A percentile compares a stretch with the other conserved stretches of the same genome.
Conservation (phyloP, 495 filamentous ascomycete genomes). For the Penicillium dipodomyicola region DNA sequence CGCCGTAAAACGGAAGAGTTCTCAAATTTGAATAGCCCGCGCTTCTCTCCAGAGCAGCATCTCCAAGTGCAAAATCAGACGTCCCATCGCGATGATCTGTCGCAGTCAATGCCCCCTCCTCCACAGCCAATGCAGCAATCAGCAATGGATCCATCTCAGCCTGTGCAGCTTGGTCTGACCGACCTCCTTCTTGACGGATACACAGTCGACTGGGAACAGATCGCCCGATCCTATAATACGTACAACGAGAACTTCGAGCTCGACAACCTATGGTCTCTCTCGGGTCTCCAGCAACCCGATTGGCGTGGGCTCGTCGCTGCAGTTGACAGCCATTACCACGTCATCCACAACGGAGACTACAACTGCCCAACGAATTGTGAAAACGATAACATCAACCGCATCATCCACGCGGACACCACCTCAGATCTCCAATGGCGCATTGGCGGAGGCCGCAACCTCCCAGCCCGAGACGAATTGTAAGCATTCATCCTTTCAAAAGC, state of each 20-base stretch:
- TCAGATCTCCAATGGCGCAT: conserved; percentile 39
- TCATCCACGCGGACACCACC: conserved; percentile 33
- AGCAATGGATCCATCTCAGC: conserved; percentile 19
- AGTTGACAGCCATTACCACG: conserved; percentile 47
- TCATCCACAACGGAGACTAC: conserved; percentile 36
- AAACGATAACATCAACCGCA: conserved; percentile 35
- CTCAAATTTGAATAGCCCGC: conserved; percentile 29
- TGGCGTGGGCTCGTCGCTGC: conserved; percentile 48
- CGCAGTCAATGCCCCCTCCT: conserved; percentile 27
- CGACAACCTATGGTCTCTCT: conserved; percentile 44
- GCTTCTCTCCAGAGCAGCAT: conserved; percentile 34
- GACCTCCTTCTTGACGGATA: conserved; percentile 42
- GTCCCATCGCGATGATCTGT: conserved; percentile 27
- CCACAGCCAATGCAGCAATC: conserved; percentile 20
- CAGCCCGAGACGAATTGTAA: conserved; percentile 45
- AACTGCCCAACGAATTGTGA: conserved; percentile 36
- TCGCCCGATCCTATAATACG: conserved; percentile 37
- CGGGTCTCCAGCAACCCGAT: conserved; percentile 44
- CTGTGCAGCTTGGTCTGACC: conserved; percentile 32
- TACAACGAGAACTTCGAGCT: conserved; percentile 45
- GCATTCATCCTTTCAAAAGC: conserved; percentile 6
- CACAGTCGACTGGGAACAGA: conserved; percentile 38
- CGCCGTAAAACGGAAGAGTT: conserved; percentile 45
- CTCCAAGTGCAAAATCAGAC: conserved; percentile 36
- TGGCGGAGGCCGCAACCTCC: conserved; percentile 28